Evolutionary conservation across 2,329 filamentous ascomycete genomes (phyloP).

Genomic region (Onygenales sp.): DNA sequence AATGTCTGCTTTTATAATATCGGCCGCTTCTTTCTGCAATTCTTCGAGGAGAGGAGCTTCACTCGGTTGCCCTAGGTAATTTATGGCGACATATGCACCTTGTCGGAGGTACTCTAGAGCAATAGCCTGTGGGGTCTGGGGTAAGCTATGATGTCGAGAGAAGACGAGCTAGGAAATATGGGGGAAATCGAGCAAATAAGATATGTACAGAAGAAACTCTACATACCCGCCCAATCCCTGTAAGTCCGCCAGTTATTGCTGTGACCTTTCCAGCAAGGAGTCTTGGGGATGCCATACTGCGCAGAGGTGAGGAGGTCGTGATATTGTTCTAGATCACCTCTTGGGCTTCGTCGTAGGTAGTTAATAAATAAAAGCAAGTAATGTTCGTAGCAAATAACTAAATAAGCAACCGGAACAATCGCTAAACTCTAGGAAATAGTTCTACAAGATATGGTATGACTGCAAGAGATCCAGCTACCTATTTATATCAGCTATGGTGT

Average conservation of each 20-base stretch:
- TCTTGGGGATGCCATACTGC: conserved; percentile 23
- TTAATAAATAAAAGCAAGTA: no score
- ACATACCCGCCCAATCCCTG: conserved; percentile 63
- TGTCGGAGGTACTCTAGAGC: conserved; percentile 68
- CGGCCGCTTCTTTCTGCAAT: conserved; percentile 35
- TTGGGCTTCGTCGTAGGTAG: no score
- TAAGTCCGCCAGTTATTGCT: conserved; percentile 78
- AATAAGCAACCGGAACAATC: no score
- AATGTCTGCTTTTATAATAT: conserved; percentile 6
- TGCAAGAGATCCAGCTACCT: no score
- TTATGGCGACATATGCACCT: conserved; percentile 69
- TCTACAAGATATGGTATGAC: no score
- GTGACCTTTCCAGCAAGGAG: conserved; percentile 67
- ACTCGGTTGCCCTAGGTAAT: conserved; percentile 53
- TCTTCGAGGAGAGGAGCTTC: conserved; percentile 33
- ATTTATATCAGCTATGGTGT: no score
- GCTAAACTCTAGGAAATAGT: no score
- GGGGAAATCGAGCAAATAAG: background rate
- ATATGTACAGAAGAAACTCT: background rate
- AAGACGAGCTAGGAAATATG: background rate
- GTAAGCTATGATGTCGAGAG: background rate
- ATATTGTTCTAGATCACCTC: no score
- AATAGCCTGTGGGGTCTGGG: conserved; percentile 49
- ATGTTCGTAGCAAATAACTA: no score
- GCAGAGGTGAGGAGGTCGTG: no score